A percentile compares a stretch with the other conserved stretches of the same genome.
These are phyloP conservation scores for Aureobasidium sp. DNA, from an alignment of 2,329 filamentous ascomycete species.

Conservation along the genomic window DNA sequence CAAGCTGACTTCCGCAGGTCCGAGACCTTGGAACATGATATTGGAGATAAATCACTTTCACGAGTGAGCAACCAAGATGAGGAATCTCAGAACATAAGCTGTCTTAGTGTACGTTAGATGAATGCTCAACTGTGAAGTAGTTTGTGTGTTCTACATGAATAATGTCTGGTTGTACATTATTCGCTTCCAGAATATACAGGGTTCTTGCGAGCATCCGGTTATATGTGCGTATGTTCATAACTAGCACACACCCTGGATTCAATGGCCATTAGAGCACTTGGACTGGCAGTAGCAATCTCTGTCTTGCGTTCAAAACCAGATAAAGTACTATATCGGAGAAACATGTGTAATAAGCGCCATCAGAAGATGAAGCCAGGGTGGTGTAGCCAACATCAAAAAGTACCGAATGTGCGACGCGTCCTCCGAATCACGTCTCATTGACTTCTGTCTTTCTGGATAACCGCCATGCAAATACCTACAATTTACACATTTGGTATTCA, in stretches of 20 bases:
- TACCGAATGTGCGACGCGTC: neutral
- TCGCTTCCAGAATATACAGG: no score
- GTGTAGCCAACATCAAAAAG: neutral
- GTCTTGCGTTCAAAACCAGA: neutral
- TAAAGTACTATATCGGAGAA: neutral
- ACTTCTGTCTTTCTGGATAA: neutral
- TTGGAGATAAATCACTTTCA: neutral
- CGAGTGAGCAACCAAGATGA: neutral
- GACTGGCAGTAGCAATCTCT: neutral
- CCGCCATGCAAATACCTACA: no score
- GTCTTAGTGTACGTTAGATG: no score
- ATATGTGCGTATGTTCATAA: no score
- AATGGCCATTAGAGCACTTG: no score
- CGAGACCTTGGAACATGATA: neutral
- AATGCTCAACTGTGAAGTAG: neutral
- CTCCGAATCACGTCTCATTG: neutral
- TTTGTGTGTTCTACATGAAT: no score
- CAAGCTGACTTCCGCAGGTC: neutral
- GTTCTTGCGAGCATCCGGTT: no score
- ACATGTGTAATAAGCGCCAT: no score
- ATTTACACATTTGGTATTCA: neutral
- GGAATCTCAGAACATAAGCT: neutral
- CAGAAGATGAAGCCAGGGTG: neutral
- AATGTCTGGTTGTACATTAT: no score
- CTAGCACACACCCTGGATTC: no score